Evolutionary conservation across 108 stramenopile species (phyloP).

Genomic region (Ochromonas danica): DNA sequence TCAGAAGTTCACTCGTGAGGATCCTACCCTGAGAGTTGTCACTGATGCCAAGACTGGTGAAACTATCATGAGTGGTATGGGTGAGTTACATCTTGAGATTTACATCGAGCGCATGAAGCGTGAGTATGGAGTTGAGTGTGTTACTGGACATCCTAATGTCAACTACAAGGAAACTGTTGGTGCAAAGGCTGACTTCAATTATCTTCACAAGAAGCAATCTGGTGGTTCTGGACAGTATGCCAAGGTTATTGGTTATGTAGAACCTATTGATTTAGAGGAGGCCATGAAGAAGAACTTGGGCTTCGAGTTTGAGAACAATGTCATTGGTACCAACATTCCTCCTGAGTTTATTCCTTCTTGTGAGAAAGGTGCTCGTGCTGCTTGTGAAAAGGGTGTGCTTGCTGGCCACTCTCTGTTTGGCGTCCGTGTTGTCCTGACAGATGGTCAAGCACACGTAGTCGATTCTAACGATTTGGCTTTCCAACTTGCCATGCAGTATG

Average conservation of each 20-base stretch:
- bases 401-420: slow-evolving; percentile 83
- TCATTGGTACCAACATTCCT: slow-evolving; percentile 93
- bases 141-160: slow-evolving; percentile 88
- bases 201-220: slow-evolving; percentile 98
- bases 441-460: slow-evolving; percentile 91
- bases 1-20: slow-evolving; percentile 92
- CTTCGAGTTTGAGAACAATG: slow-evolving; percentile 81
- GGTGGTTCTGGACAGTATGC: slow-evolving; percentile 98
- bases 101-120: slow-evolving; percentile 97
- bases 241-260: slow-evolving; percentile 90
- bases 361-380: slow-evolving; percentile 90
- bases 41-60: slow-evolving; percentile 90
- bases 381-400: slow-evolving; percentile 80
- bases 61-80: slow-evolving; percentile 98
- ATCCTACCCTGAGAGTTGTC: slow-evolving; percentile 90
- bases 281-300: slow-evolving; percentile 67
- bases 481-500: slow-evolving; percentile 84
- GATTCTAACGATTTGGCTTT: slow-evolving; percentile 98
- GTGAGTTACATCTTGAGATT: slow-evolving; percentile 97
- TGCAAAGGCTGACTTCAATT: slow-evolving; percentile 75
- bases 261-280: slow-evolving; percentile 78
- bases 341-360: slow-evolving; percentile 92
- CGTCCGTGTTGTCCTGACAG: slow-evolving; percentile 78
- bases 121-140: slow-evolving; percentile 88
- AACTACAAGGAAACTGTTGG: slow-evolving; percentile 98